A percentile compares a stretch with the other conserved stretches of the same genome.
phyloP scores from a whole-genome alignment of 345 rosid species.

The Linum tenue region DNA sequence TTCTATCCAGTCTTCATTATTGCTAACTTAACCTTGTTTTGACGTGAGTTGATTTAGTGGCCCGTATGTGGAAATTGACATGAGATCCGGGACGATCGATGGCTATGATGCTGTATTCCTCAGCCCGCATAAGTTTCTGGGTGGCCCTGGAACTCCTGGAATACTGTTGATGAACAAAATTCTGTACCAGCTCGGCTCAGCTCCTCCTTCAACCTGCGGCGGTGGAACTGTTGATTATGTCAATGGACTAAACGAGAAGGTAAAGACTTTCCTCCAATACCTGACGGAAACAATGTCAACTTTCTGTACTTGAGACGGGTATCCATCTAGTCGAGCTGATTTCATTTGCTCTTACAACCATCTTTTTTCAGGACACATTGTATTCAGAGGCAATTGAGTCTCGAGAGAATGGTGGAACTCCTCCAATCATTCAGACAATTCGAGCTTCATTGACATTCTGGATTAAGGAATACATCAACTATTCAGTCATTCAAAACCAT shows the following conservation, averaged over 20 bases:
- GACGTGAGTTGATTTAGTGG: slow-evolving; percentile 18
- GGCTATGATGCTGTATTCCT: slow-evolving; percentile 52
- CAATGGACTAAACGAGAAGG: slow-evolving; percentile 45
- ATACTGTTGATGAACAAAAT: slow-evolving; percentile 42
- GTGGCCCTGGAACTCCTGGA: slow-evolving; percentile 60
- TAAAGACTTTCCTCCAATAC: slow-evolving; percentile 4
- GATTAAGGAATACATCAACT: slow-evolving; percentile 44
- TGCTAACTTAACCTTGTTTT: neutral
- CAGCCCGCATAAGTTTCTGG: slow-evolving; percentile 52
- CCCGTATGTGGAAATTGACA: slow-evolving; percentile 44
- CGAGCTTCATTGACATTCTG: slow-evolving; percentile 49
- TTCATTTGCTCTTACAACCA: too few relatives aligned
- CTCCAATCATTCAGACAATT: slow-evolving; percentile 44
- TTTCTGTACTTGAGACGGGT: too few relatives aligned
- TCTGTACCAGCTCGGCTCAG: slow-evolving; percentile 32
- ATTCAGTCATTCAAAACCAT: slow-evolving; percentile 23
- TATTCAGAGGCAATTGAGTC: slow-evolving; percentile 41
- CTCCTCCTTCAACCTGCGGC: slow-evolving; percentile 55
- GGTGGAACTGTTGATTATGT: slow-evolving; percentile 59
- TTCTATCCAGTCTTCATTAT: too few relatives aligned
- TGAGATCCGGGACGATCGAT: slow-evolving; percentile 39
- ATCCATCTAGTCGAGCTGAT: too few relatives aligned
- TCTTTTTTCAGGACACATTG: slow-evolving; percentile 41
- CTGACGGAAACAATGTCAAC: too few relatives aligned
- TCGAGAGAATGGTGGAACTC: slow-evolving; percentile 54